Conservation (phyloP, 768 basidiomycete species). For the Xerocomus potaroensis region DNA sequence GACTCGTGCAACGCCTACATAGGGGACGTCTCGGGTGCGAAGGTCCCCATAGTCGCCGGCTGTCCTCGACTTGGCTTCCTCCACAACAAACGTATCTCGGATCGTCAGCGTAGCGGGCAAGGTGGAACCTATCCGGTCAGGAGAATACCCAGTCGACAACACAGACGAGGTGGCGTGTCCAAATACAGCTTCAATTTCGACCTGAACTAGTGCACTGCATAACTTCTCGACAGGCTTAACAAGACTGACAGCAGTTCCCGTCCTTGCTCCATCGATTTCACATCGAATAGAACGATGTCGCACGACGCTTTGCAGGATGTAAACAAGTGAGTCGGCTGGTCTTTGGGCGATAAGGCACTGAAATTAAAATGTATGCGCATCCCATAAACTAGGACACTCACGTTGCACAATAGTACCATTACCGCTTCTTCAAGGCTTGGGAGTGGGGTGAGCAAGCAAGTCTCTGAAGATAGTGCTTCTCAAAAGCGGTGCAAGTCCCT, state of each 20-base stretch:
- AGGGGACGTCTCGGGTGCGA: not conserved
- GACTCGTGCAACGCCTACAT: conserved; percentile 15
- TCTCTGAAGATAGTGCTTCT: conserved; percentile 35
- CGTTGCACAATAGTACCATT: conserved; percentile 49
- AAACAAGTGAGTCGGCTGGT: conserved; percentile 65
- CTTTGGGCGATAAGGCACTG: conserved; percentile 30
- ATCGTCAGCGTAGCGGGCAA: conserved; percentile 8
- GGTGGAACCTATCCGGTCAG: not conserved
- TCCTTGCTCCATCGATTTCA: conserved; percentile 59
- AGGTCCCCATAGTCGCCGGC: not conserved
- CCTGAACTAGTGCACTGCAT: conserved; percentile 39
- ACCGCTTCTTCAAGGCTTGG: conserved; percentile 53
- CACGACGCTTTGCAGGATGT: conserved; percentile 69
- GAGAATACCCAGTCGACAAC: not conserved
- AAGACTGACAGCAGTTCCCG: conserved; percentile 46
- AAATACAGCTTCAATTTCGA: conserved; percentile 15
- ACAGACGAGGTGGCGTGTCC: not conserved
- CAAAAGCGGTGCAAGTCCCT: conserved; percentile 30
- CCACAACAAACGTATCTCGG: conserved; percentile 5
- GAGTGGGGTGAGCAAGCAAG: conserved; percentile 49
- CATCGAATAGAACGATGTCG: conserved; percentile 59
- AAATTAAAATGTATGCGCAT: not conserved
- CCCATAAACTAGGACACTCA: conserved; percentile 30
- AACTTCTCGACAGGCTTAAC: conserved; percentile 39
- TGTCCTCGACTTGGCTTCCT: not conserved